Base-by-base conservation (phyloP, 768 basidiomycete genomes). In the Suillus bovinus region DNA sequence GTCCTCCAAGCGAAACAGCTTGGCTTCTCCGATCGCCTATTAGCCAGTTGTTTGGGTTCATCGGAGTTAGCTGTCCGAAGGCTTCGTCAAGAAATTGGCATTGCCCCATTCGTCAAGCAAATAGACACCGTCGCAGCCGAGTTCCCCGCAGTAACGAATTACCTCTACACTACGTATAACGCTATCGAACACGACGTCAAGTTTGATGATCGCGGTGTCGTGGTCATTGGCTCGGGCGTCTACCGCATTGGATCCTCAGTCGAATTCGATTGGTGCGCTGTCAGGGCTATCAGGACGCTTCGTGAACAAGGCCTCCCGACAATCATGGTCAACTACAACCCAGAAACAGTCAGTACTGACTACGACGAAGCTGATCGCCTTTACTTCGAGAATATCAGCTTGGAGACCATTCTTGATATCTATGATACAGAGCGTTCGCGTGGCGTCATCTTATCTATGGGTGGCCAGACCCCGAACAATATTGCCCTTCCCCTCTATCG, bases 261-360 rank as follows among this genome's bases (percentile, higher is more conserved):
- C 76, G 96, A 99, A 79, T 99, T 99, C 78, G 96, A 99, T 74
- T 99, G 96, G 96, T 99, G 96, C 75, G 97, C 96, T 17, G 96
- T 99, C 59, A 90, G 96, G 55, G 94, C 96, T 36, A 99, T 99
- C 72, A 82, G 96, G 68, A 99, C 97, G 0, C 82, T 99, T 33
- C 93, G 96, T 66, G 92, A 96, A n/a, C 89, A 92, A 70, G 95
- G 96, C 20, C 79, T 94, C 55, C 93, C 93, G 65, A 99, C 96
- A 5, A 87, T 99, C 76, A 99, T 99, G 96, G 91, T 99, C 80
- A 99, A 99, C 80, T 99, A 99, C 78, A 99, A 99, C 76, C 97
- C 96, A 16, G 96, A 99, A 80, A 99, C 97, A 1, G 97, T 99
- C 75, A 94, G 92, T 71, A 98, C 97, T 36, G 96, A 99, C 76